A percentile compares a stretch with the other conserved stretches of the same genome.
These are phyloP conservation scores for Stagonosporopsis chrysanthemi DNA, from an alignment of 2,329 filamentous ascomycete genomes.

Conservation along the genomic window DNA sequence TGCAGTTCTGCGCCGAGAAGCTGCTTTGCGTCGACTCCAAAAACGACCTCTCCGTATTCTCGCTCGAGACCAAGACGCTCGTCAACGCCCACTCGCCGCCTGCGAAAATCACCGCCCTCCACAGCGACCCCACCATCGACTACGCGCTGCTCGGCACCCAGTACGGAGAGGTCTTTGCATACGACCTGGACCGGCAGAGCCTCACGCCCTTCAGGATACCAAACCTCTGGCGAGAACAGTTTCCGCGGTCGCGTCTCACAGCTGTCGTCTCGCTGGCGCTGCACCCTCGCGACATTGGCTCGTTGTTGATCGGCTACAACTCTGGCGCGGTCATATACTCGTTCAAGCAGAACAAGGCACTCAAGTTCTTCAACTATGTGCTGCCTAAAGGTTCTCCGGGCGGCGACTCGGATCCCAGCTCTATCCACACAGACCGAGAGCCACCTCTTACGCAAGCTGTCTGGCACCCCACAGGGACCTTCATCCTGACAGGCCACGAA, in stretches of 20 bases:
- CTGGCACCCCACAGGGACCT: slow-evolving; percentile 95
- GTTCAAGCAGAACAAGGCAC: slow-evolving; percentile 86
- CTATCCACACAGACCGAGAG: slow-evolving; percentile 67
- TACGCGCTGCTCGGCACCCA: slow-evolving; percentile 88
- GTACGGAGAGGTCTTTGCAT: slow-evolving; percentile 87
- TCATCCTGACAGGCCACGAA: slow-evolving; percentile 84
- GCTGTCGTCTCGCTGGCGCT: slow-evolving; percentile 80
- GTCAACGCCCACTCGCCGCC: slow-evolving; percentile 77
- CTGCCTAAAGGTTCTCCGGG: slow-evolving; percentile 83
- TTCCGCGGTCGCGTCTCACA: slow-evolving; percentile 69
- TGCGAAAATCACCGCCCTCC: slow-evolving; percentile 74
- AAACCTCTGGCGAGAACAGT: slow-evolving; percentile 82
- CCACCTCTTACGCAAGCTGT: slow-evolving; percentile 82
- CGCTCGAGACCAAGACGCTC: slow-evolving; percentile 73
- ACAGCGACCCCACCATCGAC: slow-evolving; percentile 89
- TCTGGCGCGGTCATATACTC: slow-evolving; percentile 90
- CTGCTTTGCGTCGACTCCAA: slow-evolving; percentile 84
- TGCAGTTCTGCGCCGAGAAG: slow-evolving; percentile 88
- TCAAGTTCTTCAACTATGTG: slow-evolving; percentile 83
- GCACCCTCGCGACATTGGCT: slow-evolving; percentile 91
- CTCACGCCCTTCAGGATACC: slow-evolving; percentile 81
- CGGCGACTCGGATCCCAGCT: slow-evolving; percentile 71
- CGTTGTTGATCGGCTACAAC: slow-evolving; percentile 87
- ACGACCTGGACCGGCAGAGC: slow-evolving; percentile 84
- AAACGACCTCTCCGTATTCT: slow-evolving; percentile 86